phyloP scores from a whole-genome alignment of 2,329 filamentous ascomycete genomes.

The Thelonectria blattea region DNA sequence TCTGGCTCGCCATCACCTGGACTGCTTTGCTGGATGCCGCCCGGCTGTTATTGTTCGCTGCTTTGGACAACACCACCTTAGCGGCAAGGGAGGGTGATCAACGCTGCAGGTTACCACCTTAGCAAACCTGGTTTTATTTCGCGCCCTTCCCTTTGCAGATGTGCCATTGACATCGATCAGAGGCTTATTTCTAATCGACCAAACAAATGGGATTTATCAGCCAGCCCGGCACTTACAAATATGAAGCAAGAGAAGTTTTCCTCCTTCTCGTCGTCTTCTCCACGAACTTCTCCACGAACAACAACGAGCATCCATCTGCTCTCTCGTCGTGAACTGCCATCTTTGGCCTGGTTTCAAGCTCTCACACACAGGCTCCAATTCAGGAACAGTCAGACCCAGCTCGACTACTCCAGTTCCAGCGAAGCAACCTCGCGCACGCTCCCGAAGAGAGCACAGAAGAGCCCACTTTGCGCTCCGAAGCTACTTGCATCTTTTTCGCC shows the following conservation, averaged over 20 bases:
- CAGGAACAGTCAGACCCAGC: slow-evolving; percentile 15
- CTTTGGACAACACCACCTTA: slow-evolving; percentile 10
- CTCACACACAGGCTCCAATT: slow-evolving; percentile 6
- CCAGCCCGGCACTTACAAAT: neutral
- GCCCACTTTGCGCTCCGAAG: slow-evolving; percentile 19
- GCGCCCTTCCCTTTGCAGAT: neutral
- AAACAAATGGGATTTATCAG: neutral
- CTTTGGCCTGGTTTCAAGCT: slow-evolving; percentile 6
- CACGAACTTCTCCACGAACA: slow-evolving; percentile 3
- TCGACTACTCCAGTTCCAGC: slow-evolving; percentile 13
- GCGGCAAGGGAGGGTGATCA: slow-evolving; percentile 2
- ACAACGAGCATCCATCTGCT: slow-evolving; percentile 4
- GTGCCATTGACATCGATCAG: neutral
- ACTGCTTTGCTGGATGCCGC: slow-evolving; percentile 6
- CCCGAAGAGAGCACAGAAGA: slow-evolving; percentile 6
- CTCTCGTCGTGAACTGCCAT: slow-evolving; percentile 14
- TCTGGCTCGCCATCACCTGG: slow-evolving; percentile 3
- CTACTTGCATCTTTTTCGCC: slow-evolving; percentile 17
- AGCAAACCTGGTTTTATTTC: slow-evolving; percentile 3
- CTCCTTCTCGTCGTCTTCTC: neutral
- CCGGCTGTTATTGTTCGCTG: neutral
- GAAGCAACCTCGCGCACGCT: slow-evolving; percentile 16
- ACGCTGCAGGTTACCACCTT: slow-evolving; percentile 1
- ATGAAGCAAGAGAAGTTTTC: neutral
- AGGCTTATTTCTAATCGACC: neutral